Evolutionary conservation across 2,329 filamentous ascomycete species (phyloP).

Genomic region (Plectosphaerella plurivora): DNA sequence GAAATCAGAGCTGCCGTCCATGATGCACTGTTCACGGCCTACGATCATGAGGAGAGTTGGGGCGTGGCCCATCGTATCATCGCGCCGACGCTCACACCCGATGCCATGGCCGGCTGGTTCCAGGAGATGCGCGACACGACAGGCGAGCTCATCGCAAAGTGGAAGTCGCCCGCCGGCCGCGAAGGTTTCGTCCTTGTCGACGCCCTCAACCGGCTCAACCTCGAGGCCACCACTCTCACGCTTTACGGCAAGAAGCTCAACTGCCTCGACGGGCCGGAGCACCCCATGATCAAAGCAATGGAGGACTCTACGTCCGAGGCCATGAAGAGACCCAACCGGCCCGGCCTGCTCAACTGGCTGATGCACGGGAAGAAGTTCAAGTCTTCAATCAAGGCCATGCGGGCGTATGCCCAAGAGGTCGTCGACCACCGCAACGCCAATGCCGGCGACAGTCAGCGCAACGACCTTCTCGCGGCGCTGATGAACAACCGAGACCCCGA

Average conservation of each 20-base stretch:
- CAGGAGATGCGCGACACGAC: slow-evolving; percentile 44
- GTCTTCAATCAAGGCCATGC: slow-evolving; percentile 46
- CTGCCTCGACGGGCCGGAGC: slow-evolving; percentile 38
- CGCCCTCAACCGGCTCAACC: slow-evolving; percentile 48
- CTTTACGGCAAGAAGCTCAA: slow-evolving; percentile 48
- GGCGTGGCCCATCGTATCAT: slow-evolving; percentile 48
- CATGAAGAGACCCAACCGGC: slow-evolving; percentile 49
- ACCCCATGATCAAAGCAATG: slow-evolving; percentile 48
- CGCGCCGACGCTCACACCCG: slow-evolving; percentile 35
- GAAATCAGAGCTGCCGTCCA: slow-evolving; percentile 47
- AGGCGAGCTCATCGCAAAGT: slow-evolving; percentile 44
- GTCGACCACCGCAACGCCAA: slow-evolving; percentile 50
- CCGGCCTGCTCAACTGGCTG: slow-evolving; percentile 46
- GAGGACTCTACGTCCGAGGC: slow-evolving; percentile 51
- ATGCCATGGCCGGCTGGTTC: slow-evolving; percentile 30
- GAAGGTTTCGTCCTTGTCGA: slow-evolving; percentile 38
- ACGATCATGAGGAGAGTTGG: slow-evolving; percentile 42
- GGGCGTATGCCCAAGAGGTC: slow-evolving; percentile 51
- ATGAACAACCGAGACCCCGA: slow-evolving; percentile 56
- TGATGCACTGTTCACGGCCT: slow-evolving; percentile 49
- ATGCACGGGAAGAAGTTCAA: slow-evolving; percentile 49
- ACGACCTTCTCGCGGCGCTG: slow-evolving; percentile 58
- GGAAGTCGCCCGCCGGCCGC: slow-evolving; percentile 33
- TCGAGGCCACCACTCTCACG: slow-evolving; percentile 44
- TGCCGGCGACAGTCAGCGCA: slow-evolving; percentile 49